Base-by-base conservation (phyloP, 805 yeast genomes). In the Wilhelminamyces savonicus region DNA sequence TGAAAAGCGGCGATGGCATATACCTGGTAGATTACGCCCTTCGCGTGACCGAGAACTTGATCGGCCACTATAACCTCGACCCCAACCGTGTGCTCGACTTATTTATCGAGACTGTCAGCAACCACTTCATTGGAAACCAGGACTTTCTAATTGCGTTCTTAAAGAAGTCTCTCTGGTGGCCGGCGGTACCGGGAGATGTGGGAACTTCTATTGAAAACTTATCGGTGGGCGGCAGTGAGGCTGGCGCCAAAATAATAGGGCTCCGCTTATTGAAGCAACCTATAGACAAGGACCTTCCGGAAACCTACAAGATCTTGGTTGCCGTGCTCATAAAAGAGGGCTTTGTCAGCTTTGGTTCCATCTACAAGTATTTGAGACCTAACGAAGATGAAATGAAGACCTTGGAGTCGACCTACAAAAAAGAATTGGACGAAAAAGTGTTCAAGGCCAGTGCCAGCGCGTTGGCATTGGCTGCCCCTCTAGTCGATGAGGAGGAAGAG, bases 401-500 rank as follows among this genome's bases (percentile, higher is more conserved):
- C 7, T 56, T 76, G 17, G 68, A 75, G 22, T 56, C 54, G 1
- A 46, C 50, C 4, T 70, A 74, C 47, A 66, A 71, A 21, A 56
- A 59, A 18, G 61, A 66, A 7, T 42, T 67, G 33, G 76, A 77
- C 11, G 74, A 74, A 9, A 70, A 75, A 34, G 73, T 82, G 0
- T 63, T 67, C 43, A 62, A 65, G 37, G 80, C 88, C 0, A 69
- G 74, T 15, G 80, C 84, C 0, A 83, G 81, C 37, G 94, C 95
- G 0, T 58, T 88, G 28, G 92, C 97, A 0, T 51, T 87, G 42
- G 95, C 96, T 5, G 92, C 92, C 7, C 94, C 95, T 0, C 61
- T 88, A 22, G 64, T 69, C 3, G 77, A 74, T 22, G 90, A 81
- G 21, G 83, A 74, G 13, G 82, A 74, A 15, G 75, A 66, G 6